phyloP scores from a whole-genome alignment of 352 stramenopile species.

The Phytophthora litchii region DNA sequence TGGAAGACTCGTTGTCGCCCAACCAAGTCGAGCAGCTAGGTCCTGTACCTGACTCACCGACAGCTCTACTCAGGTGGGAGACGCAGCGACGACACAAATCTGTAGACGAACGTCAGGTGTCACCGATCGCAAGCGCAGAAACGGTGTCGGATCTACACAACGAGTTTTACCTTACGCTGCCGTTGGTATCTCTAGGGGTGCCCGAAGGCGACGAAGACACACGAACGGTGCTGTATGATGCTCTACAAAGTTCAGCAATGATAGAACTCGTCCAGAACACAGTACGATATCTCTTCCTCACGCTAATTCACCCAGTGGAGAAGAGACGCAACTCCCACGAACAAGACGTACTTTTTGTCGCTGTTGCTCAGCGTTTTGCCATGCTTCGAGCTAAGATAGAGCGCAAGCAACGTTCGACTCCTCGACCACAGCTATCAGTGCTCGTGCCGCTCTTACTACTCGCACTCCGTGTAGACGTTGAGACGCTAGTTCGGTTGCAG shows the following conservation, averaged over 20 bases:
- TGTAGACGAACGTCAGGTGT: constrained; percentile 47
- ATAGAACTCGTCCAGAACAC: constrained; percentile 46
- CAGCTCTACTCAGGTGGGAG: constrained; percentile 40
- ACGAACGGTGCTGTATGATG: constrained; percentile 33
- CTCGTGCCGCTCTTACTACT: constrained; percentile 63
- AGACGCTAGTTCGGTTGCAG: constrained; percentile 65
- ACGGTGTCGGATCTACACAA: constrained; percentile 51
- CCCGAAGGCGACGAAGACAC: constrained; percentile 33
- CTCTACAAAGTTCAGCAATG: constrained; percentile 33
- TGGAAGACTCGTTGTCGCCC: constrained; percentile 16
- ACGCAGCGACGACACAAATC: constrained; percentile 48
- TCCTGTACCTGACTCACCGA: constrained; percentile 8
- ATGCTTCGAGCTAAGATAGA: constrained; percentile 29
- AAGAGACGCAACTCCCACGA: constrained; percentile 5
- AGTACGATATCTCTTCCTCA: constrained; percentile 48
- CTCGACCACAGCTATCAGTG: constrained; percentile 27
- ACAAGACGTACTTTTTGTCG: constrained; percentile 54
- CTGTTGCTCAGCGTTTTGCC: constrained; percentile 43
- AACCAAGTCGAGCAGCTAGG: constrained; percentile 13
- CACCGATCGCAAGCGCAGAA: constrained; percentile 36
- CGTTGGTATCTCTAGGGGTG: constrained; percentile 50
- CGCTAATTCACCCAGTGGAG: constrained; percentile 36
- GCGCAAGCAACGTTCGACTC: constrained; percentile 11
- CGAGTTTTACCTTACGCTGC: constrained; percentile 52
- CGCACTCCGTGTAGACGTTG: constrained; percentile 59